phyloP scores from a whole-genome alignment of 768 basidiomycete genomes.

The Mycena crocata region DNA sequence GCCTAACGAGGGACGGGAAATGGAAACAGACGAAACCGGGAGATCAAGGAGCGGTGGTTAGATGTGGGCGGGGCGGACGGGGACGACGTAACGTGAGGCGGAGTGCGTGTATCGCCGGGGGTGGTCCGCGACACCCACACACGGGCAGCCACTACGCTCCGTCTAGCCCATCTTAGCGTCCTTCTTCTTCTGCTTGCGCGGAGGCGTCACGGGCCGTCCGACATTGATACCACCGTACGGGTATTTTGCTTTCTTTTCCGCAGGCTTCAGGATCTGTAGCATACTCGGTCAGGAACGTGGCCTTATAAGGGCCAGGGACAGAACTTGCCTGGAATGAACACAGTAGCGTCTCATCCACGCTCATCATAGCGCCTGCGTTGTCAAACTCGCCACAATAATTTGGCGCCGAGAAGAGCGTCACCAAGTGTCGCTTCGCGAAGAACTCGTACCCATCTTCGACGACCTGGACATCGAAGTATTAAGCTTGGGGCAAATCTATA shows the following conservation, averaged over 20 bases:
- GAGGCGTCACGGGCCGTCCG: constrained; percentile 92
- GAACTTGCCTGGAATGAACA: constrained; percentile 93
- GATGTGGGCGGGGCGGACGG: constrained; percentile 4
- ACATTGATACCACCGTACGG: constrained; percentile 87
- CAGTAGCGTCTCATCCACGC: constrained; percentile 95
- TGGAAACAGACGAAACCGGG: constrained; percentile 7
- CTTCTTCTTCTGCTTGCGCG: constrained; percentile 98
- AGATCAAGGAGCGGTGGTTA: constrained; percentile 15
- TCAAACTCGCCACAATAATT: constrained; percentile 98
- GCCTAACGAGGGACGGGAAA: constrained; percentile 19
- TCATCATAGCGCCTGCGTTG: constrained; percentile 99
- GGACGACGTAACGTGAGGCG: constrained; percentile 14
- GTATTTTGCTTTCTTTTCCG: constrained; percentile 97
- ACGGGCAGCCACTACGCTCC: neutral
- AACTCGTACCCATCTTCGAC: constrained; percentile 99
- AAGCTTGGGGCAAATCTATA: constrained; percentile 11
- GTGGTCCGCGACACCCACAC: constrained; percentile 19
- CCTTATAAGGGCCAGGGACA: neutral
- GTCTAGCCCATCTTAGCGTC: constrained; percentile 73
- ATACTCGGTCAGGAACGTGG: constrained; percentile 1
- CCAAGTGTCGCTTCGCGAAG: constrained; percentile 97
- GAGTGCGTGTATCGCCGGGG: constrained; percentile 19
- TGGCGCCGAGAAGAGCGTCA: constrained; percentile 97
- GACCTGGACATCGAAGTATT: constrained; percentile 62
- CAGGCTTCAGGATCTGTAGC: constrained; percentile 85